phyloP scores from a whole-genome alignment of 2,329 filamentous ascomycete genomes.

The Dothideomycetidae sp. region DNA sequence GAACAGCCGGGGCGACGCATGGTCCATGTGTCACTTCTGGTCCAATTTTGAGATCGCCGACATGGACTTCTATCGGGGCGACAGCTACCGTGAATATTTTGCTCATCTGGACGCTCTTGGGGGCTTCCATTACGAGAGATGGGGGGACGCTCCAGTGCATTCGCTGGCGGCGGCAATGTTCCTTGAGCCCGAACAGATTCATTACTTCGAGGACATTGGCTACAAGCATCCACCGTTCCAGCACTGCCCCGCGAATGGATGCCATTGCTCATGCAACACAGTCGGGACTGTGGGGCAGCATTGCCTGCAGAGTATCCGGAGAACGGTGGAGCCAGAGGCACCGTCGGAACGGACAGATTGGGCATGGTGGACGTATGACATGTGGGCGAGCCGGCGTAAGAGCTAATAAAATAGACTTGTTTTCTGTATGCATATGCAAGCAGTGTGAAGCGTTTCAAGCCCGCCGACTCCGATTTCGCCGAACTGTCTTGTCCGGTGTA shows the following conservation, averaged over 20 bases:
- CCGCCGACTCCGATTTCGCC: too few relatives aligned
- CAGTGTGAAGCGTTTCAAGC: too few relatives aligned
- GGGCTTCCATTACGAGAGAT: slow-evolving; percentile 35
- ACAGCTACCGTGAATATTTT: slow-evolving; percentile 35
- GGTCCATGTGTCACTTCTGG: slow-evolving; percentile 38
- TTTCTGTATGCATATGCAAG: too few relatives aligned
- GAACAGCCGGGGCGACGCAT: slow-evolving; percentile 24
- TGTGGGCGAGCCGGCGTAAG: too few relatives aligned
- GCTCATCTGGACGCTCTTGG: slow-evolving; percentile 36
- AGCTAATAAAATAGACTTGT: too few relatives aligned
- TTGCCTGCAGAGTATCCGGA: slow-evolving; percentile 3
- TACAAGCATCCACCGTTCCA: slow-evolving; percentile 11
- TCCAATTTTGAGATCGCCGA: slow-evolving; percentile 41
- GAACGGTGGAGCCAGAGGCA: slow-evolving; percentile 2
- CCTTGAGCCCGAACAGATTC: slow-evolving; percentile 36
- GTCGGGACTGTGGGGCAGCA: slow-evolving; percentile 1
- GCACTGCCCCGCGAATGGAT: slow-evolving; percentile 7
- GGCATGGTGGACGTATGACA: too few relatives aligned
- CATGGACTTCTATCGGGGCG: slow-evolving; percentile 35
- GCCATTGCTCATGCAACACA: slow-evolving; percentile 5
- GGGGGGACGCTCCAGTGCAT: slow-evolving; percentile 37
- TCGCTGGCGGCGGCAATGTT: slow-evolving; percentile 43
- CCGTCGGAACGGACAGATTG: too few relatives aligned
- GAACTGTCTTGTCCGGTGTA: too few relatives aligned
- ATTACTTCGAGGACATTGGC: slow-evolving; percentile 35